Evolutionary conservation across 208 protist genomes (phyloP), one percentile per base, ranked within the genome.

Genomic region (Histomonas meleagridis): DNA sequence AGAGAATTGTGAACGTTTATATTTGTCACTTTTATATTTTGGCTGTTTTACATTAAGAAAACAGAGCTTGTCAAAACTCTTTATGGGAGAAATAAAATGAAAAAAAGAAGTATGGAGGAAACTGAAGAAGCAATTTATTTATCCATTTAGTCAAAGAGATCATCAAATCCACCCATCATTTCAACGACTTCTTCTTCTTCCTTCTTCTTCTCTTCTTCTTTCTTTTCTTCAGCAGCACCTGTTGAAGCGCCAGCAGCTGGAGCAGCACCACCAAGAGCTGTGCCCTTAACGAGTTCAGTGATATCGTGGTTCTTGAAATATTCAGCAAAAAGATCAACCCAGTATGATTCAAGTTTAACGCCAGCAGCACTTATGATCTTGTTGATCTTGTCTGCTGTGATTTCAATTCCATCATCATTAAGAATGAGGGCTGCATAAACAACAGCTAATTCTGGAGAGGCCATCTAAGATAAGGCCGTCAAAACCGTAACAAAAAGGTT

Each of bases 391-490:
- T 79, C 70, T 12, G 70, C 32, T 51, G 70, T 79, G 70, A 79
- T 79, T 35, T 79, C 70, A 35, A 79, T 79, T 23, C 70, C 70
- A 43, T 79, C 70, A 43, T 79, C 70, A 40, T 79, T 79, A 3
- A 79, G 40, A 40, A 79, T 79, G 49, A 79, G 70, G n/a, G 70
- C 70, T n/a, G 70, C 70, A 18, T 79, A 79, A 79, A 79, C 70
- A 35, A 23, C n/a, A 49, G 70, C 70, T 46, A 79, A 40, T 79
- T 79, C 70, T 23, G 70, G n/a, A 79, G 70, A 79, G n/a, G n/a
- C n/a, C n/a, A n/a, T n/a, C 70, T 49, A n/a, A 46, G 23, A 10
- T 49, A 49, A 49, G 70, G 32, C 70, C 32, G 70, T 40, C 70
- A 79, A 79, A 79, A 79, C 70, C 70, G 70, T 79, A n/a, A n/a